Percentiles rank a stretch among this genome's conserved stretches.
phyloP scores from a whole-genome alignment of 2,329 filamentous ascomycete species.

The Calonectria fujianensis region DNA sequence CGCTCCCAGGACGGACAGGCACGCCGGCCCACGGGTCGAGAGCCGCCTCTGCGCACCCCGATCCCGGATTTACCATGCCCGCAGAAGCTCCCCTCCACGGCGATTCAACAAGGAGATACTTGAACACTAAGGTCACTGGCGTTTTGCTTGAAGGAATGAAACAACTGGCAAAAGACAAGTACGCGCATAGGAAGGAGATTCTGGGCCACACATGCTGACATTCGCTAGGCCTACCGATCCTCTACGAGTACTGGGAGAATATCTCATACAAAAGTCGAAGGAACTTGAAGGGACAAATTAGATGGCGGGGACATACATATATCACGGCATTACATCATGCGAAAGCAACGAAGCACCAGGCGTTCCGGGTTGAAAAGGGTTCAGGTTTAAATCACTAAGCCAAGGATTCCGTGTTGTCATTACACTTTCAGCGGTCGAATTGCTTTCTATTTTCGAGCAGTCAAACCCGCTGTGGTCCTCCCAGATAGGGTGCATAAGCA shows the following conservation, averaged over 20 bases:
- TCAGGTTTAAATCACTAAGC: constrained; percentile 49
- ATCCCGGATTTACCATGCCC: constrained; percentile 72
- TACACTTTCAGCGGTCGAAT: constrained; percentile 58
- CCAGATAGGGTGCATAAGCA: constrained; percentile 62
- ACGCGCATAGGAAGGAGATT: constrained; percentile 61
- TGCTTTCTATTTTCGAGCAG: constrained; percentile 60
- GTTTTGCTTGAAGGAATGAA: constrained; percentile 85
- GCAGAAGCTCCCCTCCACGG: constrained; percentile 78
- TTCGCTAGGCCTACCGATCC: constrained; percentile 77
- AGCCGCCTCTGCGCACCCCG: constrained; percentile 75
- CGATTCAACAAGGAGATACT: constrained; percentile 80
- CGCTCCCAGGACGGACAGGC: constrained; percentile 66
- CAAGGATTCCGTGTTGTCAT: constrained; percentile 53
- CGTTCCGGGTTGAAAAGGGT: constrained; percentile 49
- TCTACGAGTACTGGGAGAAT: constrained; percentile 81
- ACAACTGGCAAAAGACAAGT: constrained; percentile 82
- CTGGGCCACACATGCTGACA: constrained; percentile 37
- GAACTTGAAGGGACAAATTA: constrained; percentile 72
- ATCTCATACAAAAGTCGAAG: constrained; percentile 79
- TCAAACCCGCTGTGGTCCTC: constrained; percentile 58
- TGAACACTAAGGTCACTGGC: constrained; percentile 82
- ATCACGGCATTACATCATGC: constrained; percentile 25
- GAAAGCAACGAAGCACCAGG: constrained; percentile 46
- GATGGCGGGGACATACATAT: not conserved
- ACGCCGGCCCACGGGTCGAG: constrained; percentile 72